Evolutionary conservation across 176 grass and related monocot species (phyloP), one percentile per base, ranked within the genome.

Genomic region (Aegilops bicornis): DNA sequence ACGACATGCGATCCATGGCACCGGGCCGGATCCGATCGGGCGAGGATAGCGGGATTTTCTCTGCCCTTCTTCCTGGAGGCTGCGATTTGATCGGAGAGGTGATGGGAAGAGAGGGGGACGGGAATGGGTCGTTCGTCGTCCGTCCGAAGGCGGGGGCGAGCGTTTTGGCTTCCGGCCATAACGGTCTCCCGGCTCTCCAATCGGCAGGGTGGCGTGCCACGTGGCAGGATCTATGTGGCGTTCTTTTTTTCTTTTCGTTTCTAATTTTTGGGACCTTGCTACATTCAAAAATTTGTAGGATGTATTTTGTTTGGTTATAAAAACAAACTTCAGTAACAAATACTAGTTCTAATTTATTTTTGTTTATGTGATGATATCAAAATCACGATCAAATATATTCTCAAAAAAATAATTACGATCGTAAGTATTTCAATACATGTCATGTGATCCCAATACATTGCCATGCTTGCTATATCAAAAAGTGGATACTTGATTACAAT

Each of bases 101-200:
- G 17, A 20, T 4, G 45, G 35, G 7, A 15, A 17, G 4, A 15
- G 50, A 54, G 50, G 6, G 50, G 2, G 50, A 24, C 79, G 61
- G 77, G 72, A 83, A 80, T 62, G 89, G 79, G 76, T 37, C 50
- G 89, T 40, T 82, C 36, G 83, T 70, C 30, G 61, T 35, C 63
- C 88, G 88, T 89, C 77, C 52, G 90, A 65, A 75, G 87, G 86
- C 83, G 73, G 83, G 68, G 86, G 70, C 54, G 48, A 48, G 10
- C 59, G 74, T 59, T 60, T 60, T 72, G 68, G 54, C 16, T 19
- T 9, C 69, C 24, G 68, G n/a, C 9, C 24, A 64, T 85, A 93
- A 93, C 91, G 91, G 91, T 93, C 89, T 82, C 63, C 52, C 13
- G n/a, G 30, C 77, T 36, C 73, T 84, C 80, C 19, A 59, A 59